Percentiles rank a stretch among this genome's conserved stretches.
Conservation (phyloP, 2,329 filamentous ascomycete species). For the Penicillium fuscoglaucum region DNA sequence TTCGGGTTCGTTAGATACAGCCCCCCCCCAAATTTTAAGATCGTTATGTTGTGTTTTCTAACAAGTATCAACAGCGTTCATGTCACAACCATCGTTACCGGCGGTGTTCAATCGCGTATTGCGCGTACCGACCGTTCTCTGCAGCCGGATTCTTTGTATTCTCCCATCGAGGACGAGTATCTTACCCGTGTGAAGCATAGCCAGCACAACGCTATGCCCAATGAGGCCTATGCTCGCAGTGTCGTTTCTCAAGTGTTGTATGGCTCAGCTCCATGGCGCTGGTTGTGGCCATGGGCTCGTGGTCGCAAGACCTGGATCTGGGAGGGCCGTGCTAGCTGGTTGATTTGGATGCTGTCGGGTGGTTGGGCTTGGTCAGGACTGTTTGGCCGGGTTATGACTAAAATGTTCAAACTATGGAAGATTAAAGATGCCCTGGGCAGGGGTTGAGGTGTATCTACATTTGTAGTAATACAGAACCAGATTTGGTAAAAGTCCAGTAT, state of each 20-base stretch:
- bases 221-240: constrained; percentile 54
- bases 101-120: constrained; percentile 61
- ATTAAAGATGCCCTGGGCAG: constrained; percentile 22
- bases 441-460: background rate
- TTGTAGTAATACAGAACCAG: background rate
- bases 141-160: constrained; percentile 51
- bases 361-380: constrained; percentile 49
- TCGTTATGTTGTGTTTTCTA: background rate
- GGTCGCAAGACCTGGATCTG: constrained; percentile 44
- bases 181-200: constrained; percentile 53
- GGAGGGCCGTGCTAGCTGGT: constrained; percentile 53
- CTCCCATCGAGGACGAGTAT: constrained; percentile 55
- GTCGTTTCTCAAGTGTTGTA: constrained; percentile 56
- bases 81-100: constrained; percentile 58
- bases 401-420: constrained; percentile 54
- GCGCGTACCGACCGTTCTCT: constrained; percentile 54
- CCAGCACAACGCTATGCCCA: constrained; percentile 55
- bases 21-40: background rate
- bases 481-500: background rate
- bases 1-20: constrained; percentile 36
- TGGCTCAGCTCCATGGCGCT: constrained; percentile 47
- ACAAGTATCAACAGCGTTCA: constrained; percentile 42
- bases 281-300: constrained; percentile 51
- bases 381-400: constrained; percentile 47
- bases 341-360: constrained; percentile 53